phyloP scores from a whole-genome alignment of 805 yeast species.

The Isabelozyma heimii region DNA sequence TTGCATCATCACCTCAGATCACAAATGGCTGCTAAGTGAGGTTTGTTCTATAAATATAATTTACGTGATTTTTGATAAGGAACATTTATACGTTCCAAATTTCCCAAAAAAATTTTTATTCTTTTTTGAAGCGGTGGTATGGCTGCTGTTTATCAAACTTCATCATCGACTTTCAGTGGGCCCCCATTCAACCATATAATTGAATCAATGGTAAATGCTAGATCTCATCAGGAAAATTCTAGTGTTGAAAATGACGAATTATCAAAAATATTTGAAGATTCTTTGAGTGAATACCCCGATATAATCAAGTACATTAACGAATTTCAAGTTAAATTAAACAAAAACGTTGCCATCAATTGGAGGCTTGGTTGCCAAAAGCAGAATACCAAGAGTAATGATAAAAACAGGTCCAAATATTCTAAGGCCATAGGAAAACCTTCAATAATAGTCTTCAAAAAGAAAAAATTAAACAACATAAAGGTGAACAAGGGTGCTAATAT shows the following conservation, averaged over 20 bases:
- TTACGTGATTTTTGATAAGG: not conserved
- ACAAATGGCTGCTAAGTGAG: not conserved
- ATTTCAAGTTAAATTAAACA: slow-evolving; percentile 14
- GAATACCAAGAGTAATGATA: slow-evolving; percentile 5
- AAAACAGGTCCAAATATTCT: not conserved
- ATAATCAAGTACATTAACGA: slow-evolving; percentile 17
- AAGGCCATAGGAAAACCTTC: slow-evolving; percentile 4
- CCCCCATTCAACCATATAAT: not conserved
- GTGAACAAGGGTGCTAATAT: slow-evolving; percentile 10
- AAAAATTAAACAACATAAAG: slow-evolving; percentile 12
- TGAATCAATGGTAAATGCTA: not conserved
- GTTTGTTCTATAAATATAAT: too few relatives aligned
- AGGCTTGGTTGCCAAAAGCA: not conserved
- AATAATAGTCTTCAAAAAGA: slow-evolving; percentile 28
- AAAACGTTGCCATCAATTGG: not conserved
- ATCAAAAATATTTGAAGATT: not conserved
- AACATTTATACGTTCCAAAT: not conserved
- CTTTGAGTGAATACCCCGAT: slow-evolving; percentile 11
- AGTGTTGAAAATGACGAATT: not conserved
- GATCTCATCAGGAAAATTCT: not conserved
- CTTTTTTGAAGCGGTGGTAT: not conserved
- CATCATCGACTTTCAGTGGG: not conserved
- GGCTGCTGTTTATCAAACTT: not conserved
- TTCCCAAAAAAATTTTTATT: not conserved
- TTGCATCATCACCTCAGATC: not conserved